A percentile compares a stretch with the other conserved stretches of the same genome.
These are phyloP conservation scores for Cystobasidium slooffiae DNA, from an alignment of 1,284 basidiomycete genomes.

Conservation along the genomic window DNA sequence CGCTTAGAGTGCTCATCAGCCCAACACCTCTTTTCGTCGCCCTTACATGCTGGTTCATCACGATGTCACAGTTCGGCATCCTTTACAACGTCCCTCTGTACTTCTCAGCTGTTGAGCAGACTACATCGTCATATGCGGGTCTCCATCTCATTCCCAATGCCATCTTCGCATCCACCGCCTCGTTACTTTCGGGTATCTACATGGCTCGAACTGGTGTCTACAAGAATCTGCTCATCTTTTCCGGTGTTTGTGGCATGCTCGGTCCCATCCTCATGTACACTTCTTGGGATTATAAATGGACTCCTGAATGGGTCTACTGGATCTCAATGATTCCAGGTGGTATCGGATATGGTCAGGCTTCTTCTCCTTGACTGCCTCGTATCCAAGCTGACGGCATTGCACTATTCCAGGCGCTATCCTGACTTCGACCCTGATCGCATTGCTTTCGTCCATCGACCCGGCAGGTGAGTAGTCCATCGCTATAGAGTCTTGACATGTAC, in stretches of 20 bases:
- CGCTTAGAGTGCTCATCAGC: slow-evolving; percentile 56
- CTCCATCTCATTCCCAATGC: slow-evolving; percentile 56
- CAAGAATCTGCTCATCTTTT: slow-evolving; percentile 55
- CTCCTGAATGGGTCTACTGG: slow-evolving; percentile 55
- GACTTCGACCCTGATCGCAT: slow-evolving; percentile 24
- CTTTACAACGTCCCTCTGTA: slow-evolving; percentile 44
- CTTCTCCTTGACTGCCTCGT: neutral
- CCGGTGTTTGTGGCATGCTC: slow-evolving; percentile 54
- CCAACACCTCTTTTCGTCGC: slow-evolving; percentile 57
- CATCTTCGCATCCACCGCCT: slow-evolving; percentile 57
- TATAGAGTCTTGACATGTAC: neutral
- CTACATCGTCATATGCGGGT: slow-evolving; percentile 55
- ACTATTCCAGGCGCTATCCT: slow-evolving; percentile 9
- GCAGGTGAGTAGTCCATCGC: neutral
- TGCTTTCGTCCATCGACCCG: slow-evolving; percentile 30
- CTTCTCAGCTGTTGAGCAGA: slow-evolving; percentile 57
- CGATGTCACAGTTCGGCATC: slow-evolving; percentile 57
- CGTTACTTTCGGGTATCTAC: slow-evolving; percentile 56
- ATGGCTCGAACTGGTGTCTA: slow-evolving; percentile 58
- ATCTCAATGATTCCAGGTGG: slow-evolving; percentile 49
- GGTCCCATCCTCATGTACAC: slow-evolving; percentile 57
- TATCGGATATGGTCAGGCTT: slow-evolving; percentile 57
- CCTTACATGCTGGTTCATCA: slow-evolving; percentile 58
- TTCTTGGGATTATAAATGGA: slow-evolving; percentile 55
- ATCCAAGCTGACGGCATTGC: neutral